phyloP scores from a whole-genome alignment of 2,329 filamentous ascomycete genomes.

The Monosporascus cannonballus region DNA sequence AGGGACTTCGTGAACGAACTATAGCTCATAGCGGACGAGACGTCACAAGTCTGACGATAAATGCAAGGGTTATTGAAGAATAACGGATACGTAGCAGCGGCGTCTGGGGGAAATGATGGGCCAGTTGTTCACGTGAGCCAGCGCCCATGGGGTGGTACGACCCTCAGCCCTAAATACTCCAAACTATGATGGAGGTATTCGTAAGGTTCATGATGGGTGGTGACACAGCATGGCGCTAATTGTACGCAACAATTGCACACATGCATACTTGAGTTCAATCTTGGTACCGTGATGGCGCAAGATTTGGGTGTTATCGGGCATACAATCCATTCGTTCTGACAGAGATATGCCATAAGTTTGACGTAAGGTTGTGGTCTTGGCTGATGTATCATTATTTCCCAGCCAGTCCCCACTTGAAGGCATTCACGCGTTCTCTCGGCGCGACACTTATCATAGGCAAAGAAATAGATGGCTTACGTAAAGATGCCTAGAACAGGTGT shows the following conservation, averaged over 20 bases:
- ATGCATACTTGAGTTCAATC: no score
- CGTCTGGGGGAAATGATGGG: no score
- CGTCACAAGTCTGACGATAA: neutral
- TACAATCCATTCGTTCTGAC: no score
- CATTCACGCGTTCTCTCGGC: no score
- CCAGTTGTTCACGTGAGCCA: neutral
- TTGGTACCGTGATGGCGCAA: neutral
- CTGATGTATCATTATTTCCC: neutral
- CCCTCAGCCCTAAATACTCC: neutral
- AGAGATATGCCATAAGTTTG: neutral
- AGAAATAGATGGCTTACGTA: no score
- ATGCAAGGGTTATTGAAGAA: neutral
- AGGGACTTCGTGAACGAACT: constrained; percentile 13
- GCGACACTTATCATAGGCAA: no score
- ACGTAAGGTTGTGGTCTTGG: neutral
- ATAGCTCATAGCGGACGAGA: constrained; percentile 9
- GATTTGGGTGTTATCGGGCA: neutral
- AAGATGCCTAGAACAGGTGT: no score
- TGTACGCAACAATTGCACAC: no score
- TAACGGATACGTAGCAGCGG: no score
- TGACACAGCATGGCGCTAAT: no score
- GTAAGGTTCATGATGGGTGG: no score
- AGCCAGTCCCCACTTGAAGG: neutral
- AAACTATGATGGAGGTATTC: neutral
- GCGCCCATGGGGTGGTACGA: neutral